Evolutionary conservation across 768 basidiomycete genomes (phyloP).

Genomic region (Gelatoporia subvermispora): DNA sequence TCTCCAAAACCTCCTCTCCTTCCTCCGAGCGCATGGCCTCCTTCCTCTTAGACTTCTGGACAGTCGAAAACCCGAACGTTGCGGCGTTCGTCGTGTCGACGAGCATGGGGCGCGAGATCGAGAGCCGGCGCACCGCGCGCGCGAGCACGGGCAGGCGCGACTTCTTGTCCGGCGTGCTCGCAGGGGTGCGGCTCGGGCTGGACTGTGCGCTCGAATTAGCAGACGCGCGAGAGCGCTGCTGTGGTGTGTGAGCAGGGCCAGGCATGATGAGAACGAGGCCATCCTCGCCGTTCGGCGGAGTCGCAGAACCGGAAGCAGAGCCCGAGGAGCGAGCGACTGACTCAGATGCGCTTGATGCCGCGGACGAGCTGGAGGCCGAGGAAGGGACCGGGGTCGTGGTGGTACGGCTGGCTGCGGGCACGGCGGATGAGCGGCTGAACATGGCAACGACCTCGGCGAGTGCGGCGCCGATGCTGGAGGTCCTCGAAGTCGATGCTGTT

Average conservation of each 20-base stretch:
- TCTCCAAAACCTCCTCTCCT: neutral
- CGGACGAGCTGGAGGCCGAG: neutral
- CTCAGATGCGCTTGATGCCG: neutral
- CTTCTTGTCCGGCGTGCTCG: conserved; percentile 9
- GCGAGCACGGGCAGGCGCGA: conserved; percentile 20
- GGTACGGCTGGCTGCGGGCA: neutral
- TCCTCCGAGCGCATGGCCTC: neutral
- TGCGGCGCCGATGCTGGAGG: neutral
- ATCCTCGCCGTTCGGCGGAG: conserved; percentile 3
- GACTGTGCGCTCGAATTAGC: neutral
- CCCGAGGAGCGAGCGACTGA: conserved; percentile 5
- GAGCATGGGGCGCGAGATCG: conserved; percentile 19
- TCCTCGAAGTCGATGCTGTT: too few relatives aligned
- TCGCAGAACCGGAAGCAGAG: neutral
- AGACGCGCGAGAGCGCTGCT: neutral
- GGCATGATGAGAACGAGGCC: conserved; percentile 14
- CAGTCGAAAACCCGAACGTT: conserved; percentile 1
- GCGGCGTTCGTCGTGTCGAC: conserved; percentile 20
- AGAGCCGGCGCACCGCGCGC: conserved; percentile 17
- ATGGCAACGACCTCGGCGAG: neutral
- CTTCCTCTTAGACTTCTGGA: neutral
- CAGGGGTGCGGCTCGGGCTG: conserved; percentile 6
- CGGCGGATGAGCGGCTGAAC: neutral
- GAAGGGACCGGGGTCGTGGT: conserved; percentile 1
- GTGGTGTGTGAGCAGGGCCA: conserved; percentile 5